These are phyloP conservation scores for Agrocybe praecox DNA, from an alignment of 768 basidiomycete genomes.

Conservation along the genomic window DNA sequence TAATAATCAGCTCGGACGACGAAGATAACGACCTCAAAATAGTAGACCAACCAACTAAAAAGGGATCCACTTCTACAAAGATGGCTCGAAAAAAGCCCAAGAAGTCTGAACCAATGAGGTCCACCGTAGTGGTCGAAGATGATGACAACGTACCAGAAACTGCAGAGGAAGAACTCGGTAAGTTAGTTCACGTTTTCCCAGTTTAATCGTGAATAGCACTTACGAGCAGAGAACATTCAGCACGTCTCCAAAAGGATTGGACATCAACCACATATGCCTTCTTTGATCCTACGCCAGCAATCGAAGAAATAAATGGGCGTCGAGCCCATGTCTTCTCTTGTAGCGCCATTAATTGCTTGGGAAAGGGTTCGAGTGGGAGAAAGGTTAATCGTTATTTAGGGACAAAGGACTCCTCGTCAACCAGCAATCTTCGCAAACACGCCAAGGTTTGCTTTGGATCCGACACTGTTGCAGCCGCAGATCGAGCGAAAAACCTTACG, in stretches of 20 bases:
- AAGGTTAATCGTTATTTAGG: constrained; percentile 13
- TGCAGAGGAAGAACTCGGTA: not conserved
- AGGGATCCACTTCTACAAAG: too few relatives aligned
- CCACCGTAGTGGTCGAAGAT: too few relatives aligned
- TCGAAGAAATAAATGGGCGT: constrained; percentile 8
- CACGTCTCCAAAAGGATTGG: constrained; percentile 8
- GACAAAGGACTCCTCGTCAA: constrained; percentile 13
- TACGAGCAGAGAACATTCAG: not conserved
- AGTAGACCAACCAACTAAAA: too few relatives aligned
- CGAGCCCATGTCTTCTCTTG: constrained; percentile 14
- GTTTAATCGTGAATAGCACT: not conserved
- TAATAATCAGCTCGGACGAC: too few relatives aligned
- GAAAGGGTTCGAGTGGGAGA: not conserved
- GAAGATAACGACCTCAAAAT: too few relatives aligned
- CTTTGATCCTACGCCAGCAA: constrained; percentile 8
- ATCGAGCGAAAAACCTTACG: not conserved
- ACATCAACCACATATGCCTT: constrained; percentile 19
- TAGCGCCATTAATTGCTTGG: constrained; percentile 9
- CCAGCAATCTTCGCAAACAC: constrained; percentile 28
- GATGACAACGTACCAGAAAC: not conserved
- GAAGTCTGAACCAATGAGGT: too few relatives aligned
- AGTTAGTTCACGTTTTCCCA: not conserved
- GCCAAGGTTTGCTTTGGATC: constrained; percentile 27
- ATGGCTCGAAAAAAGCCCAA: too few relatives aligned
- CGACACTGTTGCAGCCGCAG: constrained; percentile 19